Evolutionary conservation across 495 filamentous ascomycete genomes (phyloP).

Genomic region (Darksidea phi): DNA sequence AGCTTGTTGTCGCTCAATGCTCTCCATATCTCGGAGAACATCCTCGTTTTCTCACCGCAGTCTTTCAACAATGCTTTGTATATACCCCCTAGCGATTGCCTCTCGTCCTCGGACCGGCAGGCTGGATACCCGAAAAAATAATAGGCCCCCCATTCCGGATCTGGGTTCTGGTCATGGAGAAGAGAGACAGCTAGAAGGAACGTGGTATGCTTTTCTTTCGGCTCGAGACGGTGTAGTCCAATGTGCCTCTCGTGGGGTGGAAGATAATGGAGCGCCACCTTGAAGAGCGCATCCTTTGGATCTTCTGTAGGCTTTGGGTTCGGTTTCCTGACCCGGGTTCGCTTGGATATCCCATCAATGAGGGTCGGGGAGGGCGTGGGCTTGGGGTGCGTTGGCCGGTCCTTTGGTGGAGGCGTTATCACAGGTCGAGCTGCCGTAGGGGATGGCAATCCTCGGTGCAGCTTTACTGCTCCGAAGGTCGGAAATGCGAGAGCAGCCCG

Average conservation of each 20-base stretch:
- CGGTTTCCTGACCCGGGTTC: too few relatives aligned
- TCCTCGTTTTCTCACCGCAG: background rate
- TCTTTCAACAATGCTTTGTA: background rate
- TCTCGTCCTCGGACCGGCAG: background rate
- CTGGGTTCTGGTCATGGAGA: background rate
- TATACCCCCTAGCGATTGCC: background rate
- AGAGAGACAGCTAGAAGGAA: background rate
- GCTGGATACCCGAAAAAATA: constrained; percentile 4
- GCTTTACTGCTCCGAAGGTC: background rate
- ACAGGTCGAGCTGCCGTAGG: background rate
- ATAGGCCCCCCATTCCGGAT: constrained; percentile 1
- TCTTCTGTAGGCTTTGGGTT: background rate
- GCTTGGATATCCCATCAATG: too few relatives aligned
- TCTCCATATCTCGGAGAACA: constrained; percentile 2
- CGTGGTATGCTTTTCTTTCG: background rate
- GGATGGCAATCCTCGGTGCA: background rate
- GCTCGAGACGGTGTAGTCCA: background rate
- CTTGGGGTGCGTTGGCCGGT: too few relatives aligned
- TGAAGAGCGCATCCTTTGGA: background rate
- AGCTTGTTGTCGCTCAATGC: constrained; percentile 2
- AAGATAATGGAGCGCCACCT: background rate
- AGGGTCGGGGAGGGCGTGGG: too few relatives aligned
- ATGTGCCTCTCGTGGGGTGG: background rate
- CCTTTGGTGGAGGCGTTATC: too few relatives aligned
- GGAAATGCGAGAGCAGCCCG: background rate